Evolutionary conservation across 352 stramenopile genomes (phyloP), one percentile per base, ranked within the genome.

Genomic region (Phytopythium vexans): DNA sequence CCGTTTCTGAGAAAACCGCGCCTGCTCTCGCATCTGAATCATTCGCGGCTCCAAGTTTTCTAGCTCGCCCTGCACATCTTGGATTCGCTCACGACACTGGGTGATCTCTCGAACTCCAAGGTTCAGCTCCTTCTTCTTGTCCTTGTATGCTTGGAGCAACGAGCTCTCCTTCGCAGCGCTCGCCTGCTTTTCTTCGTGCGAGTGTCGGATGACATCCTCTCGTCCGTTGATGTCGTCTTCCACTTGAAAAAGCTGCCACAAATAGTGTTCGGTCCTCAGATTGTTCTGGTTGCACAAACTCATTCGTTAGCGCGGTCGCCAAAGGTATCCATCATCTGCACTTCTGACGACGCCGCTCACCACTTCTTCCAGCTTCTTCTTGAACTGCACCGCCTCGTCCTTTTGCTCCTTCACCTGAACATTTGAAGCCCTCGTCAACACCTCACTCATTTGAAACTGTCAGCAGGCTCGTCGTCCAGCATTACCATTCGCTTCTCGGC

Each of bases 191-290:
- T 82, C 60, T 6, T 86, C 65, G 52, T 90, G 67, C 14, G 74
- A 65, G 0, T 68, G 47, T 15, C 75, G 73, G 9, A 97, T 71
- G 3, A 74, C 60, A 27, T 93, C 90, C 57, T 96, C 88, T 39
- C 91, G 82, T 31, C 87, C 64, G 15, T 88, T 74, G 3, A 96
- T 74, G 40, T 98, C 89, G 11, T 90, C 76, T 54, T 98, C 75
- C 16, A 98, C 83, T 64, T 98, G 94, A 46, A 93, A 98, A 16
- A 99, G 75, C 56, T 98, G 89, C 96, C 95, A 99, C 38, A 99
- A 70, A 53, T 97, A 99, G 61, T 97, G 92, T 55, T 98, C 88
- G 0, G 89, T 85, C 32, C 92, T 80, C 4, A 97, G 54, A 15
- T 82, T 53, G 60, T 76, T 76, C 82, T 92, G 52, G 31, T 16